Evolutionary conservation across 2,329 filamentous ascomycete species (phyloP), one percentile per base, ranked within the genome.

Genomic region (Colletotrichum musicola): DNA sequence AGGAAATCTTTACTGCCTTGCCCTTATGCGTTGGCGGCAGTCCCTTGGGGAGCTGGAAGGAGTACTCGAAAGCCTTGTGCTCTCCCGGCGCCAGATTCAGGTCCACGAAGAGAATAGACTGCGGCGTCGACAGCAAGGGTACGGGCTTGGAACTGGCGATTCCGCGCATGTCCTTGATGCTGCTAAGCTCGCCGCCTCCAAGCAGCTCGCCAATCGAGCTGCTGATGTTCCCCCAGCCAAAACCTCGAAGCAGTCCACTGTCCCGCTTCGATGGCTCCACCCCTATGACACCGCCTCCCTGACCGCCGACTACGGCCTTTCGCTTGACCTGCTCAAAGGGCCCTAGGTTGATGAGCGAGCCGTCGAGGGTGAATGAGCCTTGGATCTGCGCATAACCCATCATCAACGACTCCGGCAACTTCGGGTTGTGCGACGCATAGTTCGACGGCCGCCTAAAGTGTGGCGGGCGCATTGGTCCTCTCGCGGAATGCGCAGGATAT

Each of bases 321-420:
- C 95, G 89, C 79, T 99, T 99, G 46, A 98, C 95, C 74, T 97
- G 93, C 76, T 99, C 96, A 74, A 99, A 99, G 0, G 93, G 93
- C 0, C 90, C 90, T 46, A 97, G 90, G 74, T 97, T 95, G 68
- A 99, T 90, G 22, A 99, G 83, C 1, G 96, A 97, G 0, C 94
- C 94, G 76, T 99, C 96, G 6, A 99, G 82, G 0, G 90, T 94
- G 74, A 99, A 99, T 0, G 93, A 95, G 4, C 96, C 96, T 79
- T 94, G 93, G 2, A 98, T 89, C 74, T 99, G 96, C 3, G 93
- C 95, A 80, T 97, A 99, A 0, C 95, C 96, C 96, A 99, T 99
- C 90, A 99, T 97, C 62, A 99, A 82, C 1, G 92, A 91, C 77
- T 98, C 95, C 0, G 93, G 90, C 46, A 84, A 78, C 73, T 81